Evolutionary conservation across 1,284 basidiomycete species (phyloP), one percentile per base, ranked within the genome.

Genomic region (Sparassis latifolia): DNA sequence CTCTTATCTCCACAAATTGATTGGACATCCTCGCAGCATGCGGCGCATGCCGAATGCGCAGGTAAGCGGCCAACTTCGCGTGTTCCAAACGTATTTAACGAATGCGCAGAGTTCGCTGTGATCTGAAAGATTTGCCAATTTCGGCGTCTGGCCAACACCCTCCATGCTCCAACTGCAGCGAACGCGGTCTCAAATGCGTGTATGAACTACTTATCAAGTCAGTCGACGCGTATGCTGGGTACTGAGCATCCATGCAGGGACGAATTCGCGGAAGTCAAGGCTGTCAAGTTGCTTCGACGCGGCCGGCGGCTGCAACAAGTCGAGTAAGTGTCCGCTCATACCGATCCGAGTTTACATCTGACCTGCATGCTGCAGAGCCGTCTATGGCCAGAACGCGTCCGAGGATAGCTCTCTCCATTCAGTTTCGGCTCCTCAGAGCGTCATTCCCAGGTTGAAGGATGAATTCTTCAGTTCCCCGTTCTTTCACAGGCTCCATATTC

Each of bases 221-320:
- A 33, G 12, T 32, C 52, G 29, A 41, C 5, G 44, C 32, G 29
- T 35, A 30, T 33, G 27, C 9, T 37, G 1, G 12, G 35, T 12
- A 37, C 35, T 37, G 35, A 37, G 7, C 7, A 7, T 37, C 28
- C 39, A 52, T 47, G 5, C 66, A 93, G 90, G 31, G 91, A 94
- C 65, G 90, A 89, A 64, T 93, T 89, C 60, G 88, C 89, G 10
- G 86, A 91, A 56, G 80, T 92, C 47, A 93, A 92, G 63, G 86
- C 89, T 2, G 89, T 89, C 50, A 93, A 93, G 68, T 71, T 90
- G 37, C 77, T 93, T 12, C 74, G 91, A 48, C 81, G 90, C 41
- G 91, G 91, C 29, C 80, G 91, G 49, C 79, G 92, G 32, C 76
- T 94, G 10, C 89, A 92, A 56, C 87, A 92, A 70, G 89, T 92